Percentiles rank a stretch among this genome's conserved stretches.
Evolutionary conservation across 345 rosid species (phyloP).

Genomic region (Toxicodendron radicans): DNA sequence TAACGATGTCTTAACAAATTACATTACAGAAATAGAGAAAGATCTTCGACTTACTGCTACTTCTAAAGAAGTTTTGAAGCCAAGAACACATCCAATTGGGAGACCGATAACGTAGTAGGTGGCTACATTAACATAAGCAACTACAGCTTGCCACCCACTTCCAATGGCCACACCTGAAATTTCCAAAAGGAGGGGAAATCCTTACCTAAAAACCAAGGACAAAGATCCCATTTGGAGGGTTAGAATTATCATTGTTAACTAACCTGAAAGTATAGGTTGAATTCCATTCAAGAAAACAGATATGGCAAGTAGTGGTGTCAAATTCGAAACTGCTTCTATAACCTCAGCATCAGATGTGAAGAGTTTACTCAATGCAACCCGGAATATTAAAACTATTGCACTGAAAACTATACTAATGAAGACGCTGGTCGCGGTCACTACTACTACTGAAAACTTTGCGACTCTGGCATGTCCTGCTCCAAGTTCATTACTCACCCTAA

Average conservation of each 20-base stretch:
- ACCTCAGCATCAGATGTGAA: slow-evolving; percentile 68
- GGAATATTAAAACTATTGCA: slow-evolving; percentile 45
- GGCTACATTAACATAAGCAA: slow-evolving; percentile 80
- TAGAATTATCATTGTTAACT: slow-evolving; percentile 27
- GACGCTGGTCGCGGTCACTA: slow-evolving; percentile 62
- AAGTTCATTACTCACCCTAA: slow-evolving; percentile 86
- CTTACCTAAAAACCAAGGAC: background rate
- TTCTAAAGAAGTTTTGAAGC: slow-evolving; percentile 73
- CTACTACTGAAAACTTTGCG: slow-evolving; percentile 70
- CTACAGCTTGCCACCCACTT: slow-evolving; percentile 93
- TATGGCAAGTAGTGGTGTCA: slow-evolving; percentile 80
- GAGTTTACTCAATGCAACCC: slow-evolving; percentile 60
- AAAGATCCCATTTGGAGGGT: background rate
- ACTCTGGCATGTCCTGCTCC: slow-evolving; percentile 82
- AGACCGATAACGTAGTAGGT: slow-evolving; percentile 91
- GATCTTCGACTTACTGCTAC: slow-evolving; percentile 18
- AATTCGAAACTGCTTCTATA: slow-evolving; percentile 56
- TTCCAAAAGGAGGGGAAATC: background rate
- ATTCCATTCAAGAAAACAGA: slow-evolving; percentile 86
- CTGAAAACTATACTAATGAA: slow-evolving; percentile 59
- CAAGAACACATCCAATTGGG: slow-evolving; percentile 87
- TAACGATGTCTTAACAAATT: background rate
- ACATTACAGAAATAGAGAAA: background rate
- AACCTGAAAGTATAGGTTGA: slow-evolving; percentile 95
- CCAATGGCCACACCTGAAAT: slow-evolving; percentile 89